phyloP scores from a whole-genome alignment of 2,329 filamentous ascomycete species.

The Cercospora sp. region DNA sequence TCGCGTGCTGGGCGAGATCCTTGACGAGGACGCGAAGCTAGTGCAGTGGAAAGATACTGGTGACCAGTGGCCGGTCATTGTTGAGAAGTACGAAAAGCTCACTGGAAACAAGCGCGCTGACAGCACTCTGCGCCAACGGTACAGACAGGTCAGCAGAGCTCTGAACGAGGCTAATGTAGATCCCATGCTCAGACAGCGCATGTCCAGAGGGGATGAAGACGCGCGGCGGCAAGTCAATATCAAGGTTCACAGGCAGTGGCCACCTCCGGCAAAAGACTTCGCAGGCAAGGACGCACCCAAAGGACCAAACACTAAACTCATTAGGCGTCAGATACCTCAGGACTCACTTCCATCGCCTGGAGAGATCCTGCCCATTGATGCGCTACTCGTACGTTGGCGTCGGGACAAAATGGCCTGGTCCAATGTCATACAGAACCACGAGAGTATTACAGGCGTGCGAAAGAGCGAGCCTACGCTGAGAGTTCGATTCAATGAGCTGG shows the following conservation, averaged over 20 bases:
- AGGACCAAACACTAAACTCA: background rate
- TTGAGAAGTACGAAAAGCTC: background rate
- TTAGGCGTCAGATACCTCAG: background rate
- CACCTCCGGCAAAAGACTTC: background rate
- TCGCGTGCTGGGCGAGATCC: conserved; percentile 17
- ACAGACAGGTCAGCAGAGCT: conserved; percentile 12
- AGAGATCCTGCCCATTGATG: conserved; percentile 13
- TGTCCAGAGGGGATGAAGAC: conserved; percentile 14
- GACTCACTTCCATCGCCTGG: background rate
- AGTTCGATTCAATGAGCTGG: conserved; percentile 13
- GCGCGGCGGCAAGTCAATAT: conserved; percentile 10
- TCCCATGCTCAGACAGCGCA: background rate
- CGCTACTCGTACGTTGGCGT: conserved; percentile 18
- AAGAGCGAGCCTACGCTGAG: conserved; percentile 4
- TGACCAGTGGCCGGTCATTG: conserved; percentile 15
- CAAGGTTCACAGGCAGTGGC: background rate
- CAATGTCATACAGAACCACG: conserved; percentile 5
- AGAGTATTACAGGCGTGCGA: background rate
- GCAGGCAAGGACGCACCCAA: background rate
- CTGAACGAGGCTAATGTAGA: conserved; percentile 6
- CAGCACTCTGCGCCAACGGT: conserved; percentile 18
- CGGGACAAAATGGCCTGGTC: conserved; percentile 12
- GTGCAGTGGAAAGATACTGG: conserved; percentile 20
- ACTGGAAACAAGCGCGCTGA: conserved; percentile 5
- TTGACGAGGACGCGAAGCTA: conserved; percentile 18